Percentiles rank a stretch among this genome's conserved stretches.
phyloP scores from a whole-genome alignment of 768 basidiomycete genomes.

The Tylopilus sp. region DNA sequence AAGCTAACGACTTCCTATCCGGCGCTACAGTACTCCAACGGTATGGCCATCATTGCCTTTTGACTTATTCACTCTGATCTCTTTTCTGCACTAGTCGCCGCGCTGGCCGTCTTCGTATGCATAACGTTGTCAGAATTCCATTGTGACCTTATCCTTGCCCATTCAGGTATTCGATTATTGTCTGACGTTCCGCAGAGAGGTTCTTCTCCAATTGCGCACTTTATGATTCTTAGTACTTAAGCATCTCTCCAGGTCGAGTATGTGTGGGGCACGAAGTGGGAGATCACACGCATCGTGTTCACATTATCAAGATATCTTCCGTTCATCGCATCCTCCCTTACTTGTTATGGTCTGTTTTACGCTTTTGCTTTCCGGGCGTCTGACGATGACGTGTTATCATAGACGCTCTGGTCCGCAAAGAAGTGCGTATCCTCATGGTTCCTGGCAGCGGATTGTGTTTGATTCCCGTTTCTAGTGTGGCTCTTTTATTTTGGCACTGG shows the following conservation, averaged over 20 bases:
- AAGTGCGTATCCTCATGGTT: constrained; percentile 1
- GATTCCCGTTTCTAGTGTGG: constrained; percentile 16
- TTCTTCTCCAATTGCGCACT: background rate
- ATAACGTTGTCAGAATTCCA: background rate
- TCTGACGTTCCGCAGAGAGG: constrained; percentile 23
- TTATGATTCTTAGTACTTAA: constrained; percentile 3
- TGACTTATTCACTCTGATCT: background rate
- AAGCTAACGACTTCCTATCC: background rate
- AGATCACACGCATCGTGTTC: constrained; percentile 21
- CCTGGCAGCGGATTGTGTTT: background rate
- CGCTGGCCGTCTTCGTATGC: constrained; percentile 16
- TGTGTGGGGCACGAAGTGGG: constrained; percentile 26
- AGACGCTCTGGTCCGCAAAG: constrained; percentile 8
- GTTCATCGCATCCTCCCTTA: constrained; percentile 15
- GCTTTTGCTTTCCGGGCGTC: background rate
- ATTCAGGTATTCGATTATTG: constrained; percentile 21
- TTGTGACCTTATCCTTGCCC: background rate
- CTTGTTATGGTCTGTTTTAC: constrained; percentile 16
- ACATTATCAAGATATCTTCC: constrained; percentile 28
- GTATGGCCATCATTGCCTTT: background rate
- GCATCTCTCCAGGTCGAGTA: constrained; percentile 13
- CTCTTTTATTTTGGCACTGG: constrained; percentile 12
- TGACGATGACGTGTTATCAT: background rate
- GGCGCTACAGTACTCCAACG: constrained; percentile 17
- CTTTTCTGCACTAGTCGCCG: constrained; percentile 14